Conservation (phyloP, 1,139 yeast genomes). For the Candida gigantensis region DNA sequence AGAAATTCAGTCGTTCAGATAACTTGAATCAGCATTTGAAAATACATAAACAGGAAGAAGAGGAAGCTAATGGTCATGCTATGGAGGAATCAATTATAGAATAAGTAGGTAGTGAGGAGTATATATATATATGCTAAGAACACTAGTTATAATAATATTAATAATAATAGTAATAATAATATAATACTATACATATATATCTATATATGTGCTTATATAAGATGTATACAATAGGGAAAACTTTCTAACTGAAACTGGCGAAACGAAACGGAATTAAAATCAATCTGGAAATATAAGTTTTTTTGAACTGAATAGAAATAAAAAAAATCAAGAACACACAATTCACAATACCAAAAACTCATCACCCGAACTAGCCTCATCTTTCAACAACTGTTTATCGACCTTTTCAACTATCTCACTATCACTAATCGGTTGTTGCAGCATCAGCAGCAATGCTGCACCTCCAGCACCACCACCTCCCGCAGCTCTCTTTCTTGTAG, state of each 20-base stretch:
- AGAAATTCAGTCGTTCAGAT: slow-evolving; percentile 75
- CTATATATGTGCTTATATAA: no score
- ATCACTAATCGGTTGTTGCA: neutral
- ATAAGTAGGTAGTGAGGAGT: no score
- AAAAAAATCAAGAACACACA: no score
- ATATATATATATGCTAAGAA: no score
- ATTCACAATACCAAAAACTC: slow-evolving; percentile 3
- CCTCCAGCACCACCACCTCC: neutral
- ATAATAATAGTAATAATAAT: no score
- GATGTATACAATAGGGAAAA: no score
- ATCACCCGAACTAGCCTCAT: neutral
- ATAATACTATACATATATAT: no score
- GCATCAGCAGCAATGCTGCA: neutral
- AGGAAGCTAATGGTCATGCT: slow-evolving; percentile 9
- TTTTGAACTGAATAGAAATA: neutral
- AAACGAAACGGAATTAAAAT: neutral
- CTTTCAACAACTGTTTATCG: slow-evolving; percentile 4
- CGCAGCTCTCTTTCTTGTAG: slow-evolving; percentile 19
- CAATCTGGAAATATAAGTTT: neutral
- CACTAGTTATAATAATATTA: no score
- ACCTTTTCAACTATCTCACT: slow-evolving; percentile 2
- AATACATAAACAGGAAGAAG: slow-evolving; percentile 55
- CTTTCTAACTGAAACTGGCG: no score
- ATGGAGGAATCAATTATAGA: slow-evolving; percentile 2
- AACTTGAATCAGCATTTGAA: slow-evolving; percentile 75